These are phyloP conservation scores for Blastobotrys apis DNA, from an alignment of 1,139 yeast species.

Conservation along the genomic window DNA sequence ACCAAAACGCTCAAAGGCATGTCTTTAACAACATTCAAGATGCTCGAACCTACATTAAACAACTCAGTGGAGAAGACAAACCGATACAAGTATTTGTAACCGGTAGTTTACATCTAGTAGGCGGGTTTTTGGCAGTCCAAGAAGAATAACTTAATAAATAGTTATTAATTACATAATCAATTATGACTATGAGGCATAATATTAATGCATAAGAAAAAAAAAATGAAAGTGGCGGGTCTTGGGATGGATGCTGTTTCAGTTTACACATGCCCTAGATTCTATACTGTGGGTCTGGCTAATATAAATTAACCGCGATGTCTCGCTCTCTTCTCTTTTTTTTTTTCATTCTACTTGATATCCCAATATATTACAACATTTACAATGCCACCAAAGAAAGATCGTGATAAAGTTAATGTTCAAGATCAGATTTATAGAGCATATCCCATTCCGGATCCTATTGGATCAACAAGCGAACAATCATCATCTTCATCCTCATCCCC, in stretches of 20 bases:
- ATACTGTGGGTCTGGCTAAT: no score
- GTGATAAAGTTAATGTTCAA: neutral
- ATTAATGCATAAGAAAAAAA: neutral
- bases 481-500: no score
- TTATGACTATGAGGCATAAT: neutral
- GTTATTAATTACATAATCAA: no score
- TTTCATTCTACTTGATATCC: no score
- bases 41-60: slow-evolving; percentile 52
- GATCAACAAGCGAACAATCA: neutral
- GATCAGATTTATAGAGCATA: slow-evolving; percentile 8
- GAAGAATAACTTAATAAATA: slow-evolving; percentile 7
- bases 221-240: neutral
- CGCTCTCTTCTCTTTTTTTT: no score
- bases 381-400: slow-evolving; percentile 8
- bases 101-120: slow-evolving; percentile 91
- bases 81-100: slow-evolving; percentile 91
- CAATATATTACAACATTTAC: no score
- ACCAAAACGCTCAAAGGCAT: slow-evolving; percentile 46
- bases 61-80: slow-evolving; percentile 36
- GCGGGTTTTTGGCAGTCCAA: slow-evolving; percentile 84
- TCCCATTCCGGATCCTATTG: slow-evolving; percentile 9
- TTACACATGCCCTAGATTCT: no score
- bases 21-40: slow-evolving; percentile 75
- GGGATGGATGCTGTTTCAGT: no score
- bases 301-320: no score